Evolutionary conservation across 345 rosid genomes (phyloP).

Genomic region (Streptanthus diversifolius): DNA sequence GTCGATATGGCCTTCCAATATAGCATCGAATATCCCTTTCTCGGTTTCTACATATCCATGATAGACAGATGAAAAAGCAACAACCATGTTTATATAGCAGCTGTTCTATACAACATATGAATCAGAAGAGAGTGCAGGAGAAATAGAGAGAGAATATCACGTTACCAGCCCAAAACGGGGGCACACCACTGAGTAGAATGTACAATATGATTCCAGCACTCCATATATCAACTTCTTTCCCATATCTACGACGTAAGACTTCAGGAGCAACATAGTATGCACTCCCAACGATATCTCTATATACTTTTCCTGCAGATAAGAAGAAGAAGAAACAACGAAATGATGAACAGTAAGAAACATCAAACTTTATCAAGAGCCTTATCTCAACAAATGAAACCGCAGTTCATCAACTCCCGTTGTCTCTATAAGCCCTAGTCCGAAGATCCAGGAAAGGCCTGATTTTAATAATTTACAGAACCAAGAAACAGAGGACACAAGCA

Average conservation of each 20-base stretch:
- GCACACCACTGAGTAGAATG: slow-evolving; percentile 85
- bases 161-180: slow-evolving; percentile 90
- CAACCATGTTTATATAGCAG: not conserved
- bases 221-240: slow-evolving; percentile 81
- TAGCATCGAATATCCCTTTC: slow-evolving; percentile 76
- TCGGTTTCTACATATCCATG: slow-evolving; percentile 59
- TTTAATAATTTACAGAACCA: slow-evolving; percentile 7
- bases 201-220: slow-evolving; percentile 80
- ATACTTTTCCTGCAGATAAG: slow-evolving; percentile 51
- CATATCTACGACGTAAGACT: slow-evolving; percentile 63
- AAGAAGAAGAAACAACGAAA: slow-evolving; percentile 21
- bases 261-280: slow-evolving; percentile 71
- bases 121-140: not conserved
- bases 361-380: not conserved
- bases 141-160: not conserved
- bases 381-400: not conserved
- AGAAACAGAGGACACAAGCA: not conserved
- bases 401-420: not conserved
- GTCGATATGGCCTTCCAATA: slow-evolving; percentile 74
- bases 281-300: slow-evolving; percentile 70
- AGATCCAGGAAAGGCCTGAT: not conserved
- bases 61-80: not conserved
- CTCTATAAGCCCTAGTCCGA: not conserved
- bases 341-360: not conserved
- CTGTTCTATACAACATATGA: not conserved